Conservation (phyloP, 805 yeast species). For the Kodamaea kakaduensis region DNA sequence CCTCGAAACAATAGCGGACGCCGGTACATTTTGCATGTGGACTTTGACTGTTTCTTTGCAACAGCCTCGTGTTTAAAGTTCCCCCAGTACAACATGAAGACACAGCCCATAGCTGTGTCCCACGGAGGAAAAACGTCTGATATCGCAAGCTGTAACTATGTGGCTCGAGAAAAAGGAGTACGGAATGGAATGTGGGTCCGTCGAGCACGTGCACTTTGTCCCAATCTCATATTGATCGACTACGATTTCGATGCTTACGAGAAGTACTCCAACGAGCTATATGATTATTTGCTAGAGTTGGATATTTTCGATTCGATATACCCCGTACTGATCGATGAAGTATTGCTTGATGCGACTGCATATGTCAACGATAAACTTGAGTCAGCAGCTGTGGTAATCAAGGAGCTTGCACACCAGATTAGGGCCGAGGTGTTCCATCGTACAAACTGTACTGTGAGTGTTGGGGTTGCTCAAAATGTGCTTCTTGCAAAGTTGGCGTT, state of each 20-base stretch:
- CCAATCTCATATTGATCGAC: conserved; percentile 56
- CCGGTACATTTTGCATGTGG: conserved; percentile 66
- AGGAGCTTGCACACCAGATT: conserved; percentile 29
- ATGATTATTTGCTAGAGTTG: conserved; percentile 48
- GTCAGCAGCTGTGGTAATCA: conserved; percentile 10
- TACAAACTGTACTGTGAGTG: conserved; percentile 68
- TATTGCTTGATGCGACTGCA: conserved; percentile 61
- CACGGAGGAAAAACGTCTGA: conserved; percentile 66
- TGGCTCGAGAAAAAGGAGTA: conserved; percentile 75
- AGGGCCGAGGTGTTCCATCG: conserved; percentile 36
- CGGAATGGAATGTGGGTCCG: conserved; percentile 88
- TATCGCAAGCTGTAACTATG: conserved; percentile 88
- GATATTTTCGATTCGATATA: conserved; percentile 48
- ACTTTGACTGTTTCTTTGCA: conserved; percentile 93
- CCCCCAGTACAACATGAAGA: conserved; percentile 50
- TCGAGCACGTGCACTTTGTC: conserved; percentile 62
- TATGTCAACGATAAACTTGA: conserved; percentile 15
- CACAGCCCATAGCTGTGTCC: conserved; percentile 57
- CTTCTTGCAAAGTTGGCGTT: conserved; percentile 74
- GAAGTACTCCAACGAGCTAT: conserved; percentile 57
- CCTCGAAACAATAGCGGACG: conserved; percentile 1
- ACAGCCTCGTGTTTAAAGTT: conserved; percentile 65
- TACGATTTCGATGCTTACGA: conserved; percentile 78
- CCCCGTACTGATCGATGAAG: conserved; percentile 93
- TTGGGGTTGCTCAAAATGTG: conserved; percentile 75